Conservation (phyloP, 2,329 filamentous ascomycete species). For the Phoma herbarum region DNA sequence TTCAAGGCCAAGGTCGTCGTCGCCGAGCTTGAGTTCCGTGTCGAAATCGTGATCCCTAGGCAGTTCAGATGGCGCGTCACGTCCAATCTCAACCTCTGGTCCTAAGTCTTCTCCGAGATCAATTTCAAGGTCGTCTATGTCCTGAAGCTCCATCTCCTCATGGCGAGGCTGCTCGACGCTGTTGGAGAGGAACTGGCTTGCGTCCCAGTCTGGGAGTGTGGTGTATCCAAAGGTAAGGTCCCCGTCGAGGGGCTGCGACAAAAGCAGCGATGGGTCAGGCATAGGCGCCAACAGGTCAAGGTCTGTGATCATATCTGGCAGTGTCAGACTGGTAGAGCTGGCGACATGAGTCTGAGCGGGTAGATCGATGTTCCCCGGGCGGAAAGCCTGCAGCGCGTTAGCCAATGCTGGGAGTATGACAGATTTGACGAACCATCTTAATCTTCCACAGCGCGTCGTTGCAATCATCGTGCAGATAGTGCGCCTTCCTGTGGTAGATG, state of each 20-base stretch:
- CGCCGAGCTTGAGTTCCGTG: constrained; percentile 61
- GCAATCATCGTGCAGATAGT: constrained; percentile 95
- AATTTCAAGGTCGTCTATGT: constrained; percentile 67
- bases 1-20: constrained; percentile 61
- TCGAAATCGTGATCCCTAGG: constrained; percentile 45
- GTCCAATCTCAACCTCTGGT: constrained; percentile 87
- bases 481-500: constrained; percentile 97
- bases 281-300: constrained; percentile 82
- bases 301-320: constrained; percentile 92
- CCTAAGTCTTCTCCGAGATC: constrained; percentile 67
- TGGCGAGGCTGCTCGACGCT: constrained; percentile 65
- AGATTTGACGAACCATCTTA: constrained; percentile 76
- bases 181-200: constrained; percentile 82
- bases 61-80: constrained; percentile 76
- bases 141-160: constrained; percentile 56
- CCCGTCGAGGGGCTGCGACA: constrained; percentile 72
- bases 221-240: constrained; percentile 51
- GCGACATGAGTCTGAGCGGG: constrained; percentile 78
- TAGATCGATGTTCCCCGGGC: constrained; percentile 94
- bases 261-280: constrained; percentile 84
- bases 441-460: constrained; percentile 98
- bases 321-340: constrained; percentile 83
- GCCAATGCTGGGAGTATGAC: background rate
- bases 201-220: constrained; percentile 63
- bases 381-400: constrained; percentile 72